Evolutionary conservation across 2,329 filamentous ascomycete genomes (phyloP), one percentile per base, ranked within the genome.

Genomic region (Fusarium irregulare): DNA sequence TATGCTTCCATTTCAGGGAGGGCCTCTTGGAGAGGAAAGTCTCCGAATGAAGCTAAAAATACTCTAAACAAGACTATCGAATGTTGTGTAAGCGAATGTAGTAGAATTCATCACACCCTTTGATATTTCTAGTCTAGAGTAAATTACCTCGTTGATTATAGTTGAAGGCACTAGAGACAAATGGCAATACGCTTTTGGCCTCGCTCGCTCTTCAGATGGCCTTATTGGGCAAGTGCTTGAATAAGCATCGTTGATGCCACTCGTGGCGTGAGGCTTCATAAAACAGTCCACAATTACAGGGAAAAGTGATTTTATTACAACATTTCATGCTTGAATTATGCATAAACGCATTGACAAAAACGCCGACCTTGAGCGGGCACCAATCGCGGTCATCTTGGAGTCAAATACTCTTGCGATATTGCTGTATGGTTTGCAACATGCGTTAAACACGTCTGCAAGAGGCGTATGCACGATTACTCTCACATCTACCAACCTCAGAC

Each of bases 31-130:
- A 12, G 16, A 20, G 10, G n/a, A 41, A 54, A 61, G 41, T 48
- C 42, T 41, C 28, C n/a, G 41, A 40, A 18, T 2, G 12, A 23
- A 41, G 41, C 42, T 44, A 64, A 64, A 56, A 63, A 64, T 62
- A 62, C 34, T 18, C n/a, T 9, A 44, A 56, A 30, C n/a, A n/a
- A 30, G 21, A 56, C 28, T 56, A 62, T 56, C 47, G 28, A 37
- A 62, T 48, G 57, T n/a, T 37, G 48, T 62, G 34, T 44, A 18
- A n/a, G 13, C 14, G 20, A 28, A 48, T 20, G 46, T 14, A n/a
- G n/a, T 23, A 28, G 9, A 14, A 8, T 11, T 27, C 18, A 44
- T n/a, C 28, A 37, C 18, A 56, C 48, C 28, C 16, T 23, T 10
- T 30, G 21, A 20, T 18, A 9, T 7, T 34, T 11, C 6, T 37